These are phyloP conservation scores for Rhizopus delemar DNA, from an alignment of 371 early-diverging fungal genomes.

Conservation along the genomic window DNA sequence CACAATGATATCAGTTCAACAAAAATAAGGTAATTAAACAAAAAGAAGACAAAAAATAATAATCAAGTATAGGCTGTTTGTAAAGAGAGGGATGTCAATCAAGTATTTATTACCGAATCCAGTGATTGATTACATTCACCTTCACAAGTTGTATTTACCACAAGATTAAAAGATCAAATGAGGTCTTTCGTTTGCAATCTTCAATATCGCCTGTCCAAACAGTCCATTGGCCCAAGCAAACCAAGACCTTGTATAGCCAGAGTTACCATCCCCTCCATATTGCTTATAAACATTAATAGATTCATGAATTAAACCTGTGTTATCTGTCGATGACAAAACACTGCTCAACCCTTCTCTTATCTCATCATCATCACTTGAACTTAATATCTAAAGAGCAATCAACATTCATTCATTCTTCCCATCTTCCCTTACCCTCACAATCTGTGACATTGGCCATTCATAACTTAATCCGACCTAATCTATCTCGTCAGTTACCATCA, in stretches of 20 bases:
- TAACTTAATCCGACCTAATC: constrained; percentile 27
- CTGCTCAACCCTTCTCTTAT: constrained; percentile 34
- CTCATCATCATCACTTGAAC: constrained; percentile 36
- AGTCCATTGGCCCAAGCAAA: constrained; percentile 58
- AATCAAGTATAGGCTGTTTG: constrained; percentile 69
- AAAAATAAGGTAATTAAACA: constrained; percentile 71
- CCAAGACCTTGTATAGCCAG: constrained; percentile 46
- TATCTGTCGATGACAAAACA: constrained; percentile 30
- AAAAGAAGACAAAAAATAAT: not conserved
- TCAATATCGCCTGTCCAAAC: constrained; percentile 50
- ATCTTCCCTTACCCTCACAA: constrained; percentile 23
- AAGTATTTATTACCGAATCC: constrained; percentile 92
- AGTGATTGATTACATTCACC: constrained; percentile 90
- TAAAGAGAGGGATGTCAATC: constrained; percentile 92
- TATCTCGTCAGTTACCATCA: not conserved
- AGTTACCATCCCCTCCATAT: constrained; percentile 16
- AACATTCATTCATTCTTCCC: not conserved
- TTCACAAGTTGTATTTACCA: constrained; percentile 68
- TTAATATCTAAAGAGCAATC: constrained; percentile 27
- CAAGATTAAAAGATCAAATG: constrained; percentile 25
- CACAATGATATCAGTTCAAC: constrained; percentile 96
- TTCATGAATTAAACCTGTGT: constrained; percentile 51
- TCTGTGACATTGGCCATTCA: constrained; percentile 44
- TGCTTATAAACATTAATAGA: constrained; percentile 32
- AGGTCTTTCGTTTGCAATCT: constrained; percentile 39